Evolutionary conservation across 2,329 filamentous ascomycete species (phyloP), one percentile per base, ranked within the genome.

Genomic region (Ascochyta pisi): DNA sequence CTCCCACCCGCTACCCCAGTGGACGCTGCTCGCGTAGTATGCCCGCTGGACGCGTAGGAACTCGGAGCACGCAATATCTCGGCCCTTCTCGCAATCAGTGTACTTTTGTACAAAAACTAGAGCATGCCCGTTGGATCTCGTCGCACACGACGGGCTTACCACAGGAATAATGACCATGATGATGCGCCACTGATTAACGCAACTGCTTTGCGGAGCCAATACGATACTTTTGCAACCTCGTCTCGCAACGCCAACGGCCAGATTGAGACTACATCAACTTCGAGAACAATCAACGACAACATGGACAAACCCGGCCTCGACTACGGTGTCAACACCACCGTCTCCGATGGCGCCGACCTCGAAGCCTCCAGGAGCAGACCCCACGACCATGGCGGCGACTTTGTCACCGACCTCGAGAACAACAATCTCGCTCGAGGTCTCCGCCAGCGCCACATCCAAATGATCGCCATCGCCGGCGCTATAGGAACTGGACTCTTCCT

Each of bases 401-500:
- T 58, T 13, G 50, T 58, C 26, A 58, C 55, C 3, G n/a, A 50
- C 24, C 41, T 54, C 9, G 55, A 58, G n/a, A 65, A 69, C 29
- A 65, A 57, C 50, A 62, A 65, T 27, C 53, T 68, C 26, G 46
- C 52, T 7, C 47, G 66, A 22, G 65, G 64, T 12, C 68, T 82
- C 16, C 68, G 75, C n/a, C 78, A 81, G 53, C 75, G 82, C 57
- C 83, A 84, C 61, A 81, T 84, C 48, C 76, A 83, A 56, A 81
- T 84, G 66, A 85, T 86, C 64, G 83, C 83, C 6, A 76, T 86
- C 8, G 83, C 82, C 42, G 83, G 83, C 39, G 82, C 82, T 3
- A 85, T 86, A 35, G 73, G 67, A 37, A 84, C 82, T 3, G 83
- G 83, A 57, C 71, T 84, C 0, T 85, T 86, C 68, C 75, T 86